Evolutionary conservation across 2,329 filamentous ascomycete species (phyloP).

Genomic region (Ascocoryne sarcoides): DNA sequence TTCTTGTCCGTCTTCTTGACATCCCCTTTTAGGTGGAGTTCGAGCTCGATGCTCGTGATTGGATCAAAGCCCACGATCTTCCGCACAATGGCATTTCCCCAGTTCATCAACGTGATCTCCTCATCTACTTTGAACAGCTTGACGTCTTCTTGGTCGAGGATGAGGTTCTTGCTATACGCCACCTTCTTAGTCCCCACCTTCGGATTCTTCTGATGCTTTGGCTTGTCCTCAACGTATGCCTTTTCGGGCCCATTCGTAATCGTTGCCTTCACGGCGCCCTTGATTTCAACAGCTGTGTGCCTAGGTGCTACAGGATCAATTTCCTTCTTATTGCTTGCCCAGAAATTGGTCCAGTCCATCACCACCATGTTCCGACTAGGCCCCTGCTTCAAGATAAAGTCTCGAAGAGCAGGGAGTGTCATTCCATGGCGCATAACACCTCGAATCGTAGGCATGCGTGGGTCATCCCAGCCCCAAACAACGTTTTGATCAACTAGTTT

Average conservation of each 20-base stretch:
- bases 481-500: constrained; percentile 70
- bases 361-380: constrained; percentile 76
- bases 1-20: constrained; percentile 96
- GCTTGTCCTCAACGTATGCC: constrained; percentile 63
- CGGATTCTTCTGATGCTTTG: constrained; percentile 84
- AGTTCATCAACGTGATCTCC: constrained; percentile 93
- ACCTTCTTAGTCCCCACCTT: constrained; percentile 81
- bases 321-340: constrained; percentile 67
- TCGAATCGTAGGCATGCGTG: constrained; percentile 76
- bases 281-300: constrained; percentile 63
- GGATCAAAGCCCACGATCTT: constrained; percentile 49
- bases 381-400: constrained; percentile 79
- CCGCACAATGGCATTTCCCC: constrained; percentile 81
- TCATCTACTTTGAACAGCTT: constrained; percentile 74
- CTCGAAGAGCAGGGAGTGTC: constrained; percentile 68
- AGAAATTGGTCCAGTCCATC: constrained; percentile 74
- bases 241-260: constrained; percentile 56
- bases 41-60: constrained; percentile 65
- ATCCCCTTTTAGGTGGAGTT: constrained; percentile 86
- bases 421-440: constrained; percentile 71
- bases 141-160: constrained; percentile 82
- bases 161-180: constrained; percentile 62
- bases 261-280: constrained; percentile 61
- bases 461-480: constrained; percentile 81
- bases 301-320: constrained; percentile 70